phyloP scores from a whole-genome alignment of 2,329 filamentous ascomycete species.

The Diplodia mutila region DNA sequence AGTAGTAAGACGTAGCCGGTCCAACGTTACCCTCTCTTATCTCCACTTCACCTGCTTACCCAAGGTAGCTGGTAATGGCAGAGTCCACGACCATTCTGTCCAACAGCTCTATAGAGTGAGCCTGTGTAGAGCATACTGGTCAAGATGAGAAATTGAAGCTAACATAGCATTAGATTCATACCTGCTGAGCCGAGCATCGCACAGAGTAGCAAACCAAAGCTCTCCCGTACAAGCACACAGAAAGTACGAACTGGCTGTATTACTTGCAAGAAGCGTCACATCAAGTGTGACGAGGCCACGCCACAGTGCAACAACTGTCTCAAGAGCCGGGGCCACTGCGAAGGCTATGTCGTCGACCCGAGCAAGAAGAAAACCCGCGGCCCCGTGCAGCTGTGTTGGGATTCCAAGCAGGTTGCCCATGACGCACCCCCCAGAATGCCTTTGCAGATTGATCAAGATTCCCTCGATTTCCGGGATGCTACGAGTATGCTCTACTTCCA shows the following conservation, averaged over 20 bases:
- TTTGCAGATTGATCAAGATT: neutral
- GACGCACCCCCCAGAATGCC: neutral
- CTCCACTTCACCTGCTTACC: no score
- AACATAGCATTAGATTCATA: no score
- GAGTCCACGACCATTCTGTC: no score
- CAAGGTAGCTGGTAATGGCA: no score
- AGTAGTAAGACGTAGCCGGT: no score
- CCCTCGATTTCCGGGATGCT: neutral
- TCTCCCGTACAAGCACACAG: constrained; percentile 1
- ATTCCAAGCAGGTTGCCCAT: neutral
- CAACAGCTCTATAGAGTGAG: no score
- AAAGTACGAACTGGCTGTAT: constrained; percentile 7
- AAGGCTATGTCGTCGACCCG: neutral
- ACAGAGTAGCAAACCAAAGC: neutral
- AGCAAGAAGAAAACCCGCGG: neutral
- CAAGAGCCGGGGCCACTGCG: neutral
- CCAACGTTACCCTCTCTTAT: no score
- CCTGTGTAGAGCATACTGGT: no score
- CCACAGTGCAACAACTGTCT: constrained; percentile 31
- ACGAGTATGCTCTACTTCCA: constrained; percentile 5
- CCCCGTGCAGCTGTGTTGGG: neutral
- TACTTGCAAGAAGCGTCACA: constrained; percentile 10
- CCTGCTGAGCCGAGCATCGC: neutral
- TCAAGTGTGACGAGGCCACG: constrained; percentile 32
- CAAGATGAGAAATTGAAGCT: no score